Evolutionary conservation across 2,329 filamentous ascomycete species (phyloP).

Genomic region (Purpureocillium lavendulum): DNA sequence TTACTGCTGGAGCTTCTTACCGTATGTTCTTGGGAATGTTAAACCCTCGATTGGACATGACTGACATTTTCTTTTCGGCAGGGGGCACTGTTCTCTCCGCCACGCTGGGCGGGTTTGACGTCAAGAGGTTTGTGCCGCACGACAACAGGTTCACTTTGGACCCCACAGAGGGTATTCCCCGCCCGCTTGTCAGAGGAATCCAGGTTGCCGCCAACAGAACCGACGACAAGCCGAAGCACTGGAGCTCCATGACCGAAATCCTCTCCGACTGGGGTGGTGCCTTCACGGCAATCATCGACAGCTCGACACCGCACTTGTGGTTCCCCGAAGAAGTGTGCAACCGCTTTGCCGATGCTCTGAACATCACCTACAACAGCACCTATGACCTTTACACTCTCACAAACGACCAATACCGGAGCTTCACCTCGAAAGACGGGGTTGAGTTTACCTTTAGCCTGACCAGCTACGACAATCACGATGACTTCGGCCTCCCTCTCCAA

Average conservation of each 20-base stretch:
- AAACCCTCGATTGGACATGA: too few species aligned
- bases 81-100: slow-evolving; percentile 43
- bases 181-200: slow-evolving; percentile 52
- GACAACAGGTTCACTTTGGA: slow-evolving; percentile 50
- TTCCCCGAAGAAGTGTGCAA: slow-evolving; percentile 53
- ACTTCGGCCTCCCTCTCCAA: slow-evolving; percentile 40
- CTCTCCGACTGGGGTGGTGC: slow-evolving; percentile 38
- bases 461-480: slow-evolving; percentile 43
- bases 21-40: slow-evolving; percentile 31
- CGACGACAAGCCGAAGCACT: slow-evolving; percentile 22
- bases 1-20: slow-evolving; percentile 68
- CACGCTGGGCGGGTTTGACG: slow-evolving; percentile 64
- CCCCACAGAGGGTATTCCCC: slow-evolving; percentile 45
- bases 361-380: slow-evolving; percentile 55
- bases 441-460: slow-evolving; percentile 50
- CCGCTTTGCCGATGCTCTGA: slow-evolving; percentile 54
- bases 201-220: slow-evolving; percentile 26
- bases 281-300: slow-evolving; percentile 50
- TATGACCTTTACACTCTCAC: slow-evolving; percentile 58
- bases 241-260: slow-evolving; percentile 27
- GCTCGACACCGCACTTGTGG: slow-evolving; percentile 56
- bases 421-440: slow-evolving; percentile 32
- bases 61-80: slow-evolving; percentile 6
- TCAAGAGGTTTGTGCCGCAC: slow-evolving; percentile 52
- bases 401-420: slow-evolving; percentile 44